phyloP scores from a whole-genome alignment of 78 protist species.

The Mastigamoeba balamuthi region DNA sequence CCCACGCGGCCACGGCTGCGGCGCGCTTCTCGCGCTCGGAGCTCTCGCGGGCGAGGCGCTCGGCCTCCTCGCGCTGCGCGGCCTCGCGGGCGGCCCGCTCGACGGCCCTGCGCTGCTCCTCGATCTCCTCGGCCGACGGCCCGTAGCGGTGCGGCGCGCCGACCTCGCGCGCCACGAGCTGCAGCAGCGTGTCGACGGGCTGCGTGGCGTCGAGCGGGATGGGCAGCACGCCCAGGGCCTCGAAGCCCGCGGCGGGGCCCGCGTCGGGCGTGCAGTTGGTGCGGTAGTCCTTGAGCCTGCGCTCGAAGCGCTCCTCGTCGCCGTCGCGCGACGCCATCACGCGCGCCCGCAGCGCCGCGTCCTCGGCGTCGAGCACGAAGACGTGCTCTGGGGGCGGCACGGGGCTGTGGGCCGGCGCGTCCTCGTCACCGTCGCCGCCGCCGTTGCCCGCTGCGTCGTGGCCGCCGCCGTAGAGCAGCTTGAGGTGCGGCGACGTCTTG shows the following conservation, averaged over 20 bases:
- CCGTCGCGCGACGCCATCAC: no score
- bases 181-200: background rate
- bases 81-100: background rate
- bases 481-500: conserved; percentile 2
- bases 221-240: background rate
- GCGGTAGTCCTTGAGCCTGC: no score
- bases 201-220: background rate
- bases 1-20: background rate
- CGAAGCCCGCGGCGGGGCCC: background rate
- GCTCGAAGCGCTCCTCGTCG: no score
- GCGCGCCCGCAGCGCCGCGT: conserved; percentile 10
- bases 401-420: background rate
- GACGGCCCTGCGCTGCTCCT: background rate
- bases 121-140: background rate
- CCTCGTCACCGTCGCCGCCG: conserved; percentile 27
- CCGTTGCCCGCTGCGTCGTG: background rate
- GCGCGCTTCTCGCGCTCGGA: background rate
- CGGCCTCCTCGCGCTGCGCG: background rate
- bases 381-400: conserved; percentile 11
- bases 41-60: background rate
- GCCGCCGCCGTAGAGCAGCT: background rate
- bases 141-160: background rate
- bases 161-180: background rate
- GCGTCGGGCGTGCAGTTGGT: background rate
- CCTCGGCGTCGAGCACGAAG: conserved; percentile 8